A percentile compares a stretch with the other conserved stretches of the same genome.
Conservation (phyloP, 2,329 filamentous ascomycete genomes). For the Botrytis tulipae region DNA sequence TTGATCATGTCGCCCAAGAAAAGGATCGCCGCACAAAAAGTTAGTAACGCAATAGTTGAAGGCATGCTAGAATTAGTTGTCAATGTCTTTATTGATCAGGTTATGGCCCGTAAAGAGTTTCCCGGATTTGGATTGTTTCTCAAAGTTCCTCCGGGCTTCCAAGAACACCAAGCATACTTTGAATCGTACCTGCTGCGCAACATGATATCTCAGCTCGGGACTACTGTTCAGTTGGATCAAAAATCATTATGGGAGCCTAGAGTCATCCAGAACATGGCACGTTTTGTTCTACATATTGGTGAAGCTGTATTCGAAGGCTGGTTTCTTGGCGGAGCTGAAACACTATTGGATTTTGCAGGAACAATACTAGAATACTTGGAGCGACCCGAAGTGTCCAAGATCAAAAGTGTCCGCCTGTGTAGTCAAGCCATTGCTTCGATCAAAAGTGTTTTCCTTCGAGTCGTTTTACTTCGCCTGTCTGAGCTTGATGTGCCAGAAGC, state of each 20-base stretch:
- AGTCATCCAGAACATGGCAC: constrained; percentile 80
- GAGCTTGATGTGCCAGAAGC: constrained; percentile 70
- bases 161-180: constrained; percentile 93
- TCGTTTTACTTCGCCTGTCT: constrained; percentile 77
- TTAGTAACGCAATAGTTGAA: constrained; percentile 71
- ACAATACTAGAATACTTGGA: constrained; percentile 86
- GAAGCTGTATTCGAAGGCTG: constrained; percentile 95
- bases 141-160: constrained; percentile 87
- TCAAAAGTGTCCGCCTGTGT: constrained; percentile 91
- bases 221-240: constrained; percentile 68
- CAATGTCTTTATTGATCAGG: constrained; percentile 79
- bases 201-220: constrained; percentile 68
- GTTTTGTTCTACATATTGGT: constrained; percentile 75
- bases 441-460: constrained; percentile 71
- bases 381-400: constrained; percentile 71
- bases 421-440: constrained; percentile 77
- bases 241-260: constrained; percentile 75
- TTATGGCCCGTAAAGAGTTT: constrained; percentile 86
- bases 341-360: constrained; percentile 81
- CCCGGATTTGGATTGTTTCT: constrained; percentile 79
- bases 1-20: constrained; percentile 60
- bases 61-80: constrained; percentile 75
- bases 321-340: constrained; percentile 86
- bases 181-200: constrained; percentile 83
- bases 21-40: constrained; percentile 49